Evolutionary conservation across 495 filamentous ascomycete genomes (phyloP), one percentile per base, ranked within the genome.

Genomic region (Margaritispora aquatica): DNA sequence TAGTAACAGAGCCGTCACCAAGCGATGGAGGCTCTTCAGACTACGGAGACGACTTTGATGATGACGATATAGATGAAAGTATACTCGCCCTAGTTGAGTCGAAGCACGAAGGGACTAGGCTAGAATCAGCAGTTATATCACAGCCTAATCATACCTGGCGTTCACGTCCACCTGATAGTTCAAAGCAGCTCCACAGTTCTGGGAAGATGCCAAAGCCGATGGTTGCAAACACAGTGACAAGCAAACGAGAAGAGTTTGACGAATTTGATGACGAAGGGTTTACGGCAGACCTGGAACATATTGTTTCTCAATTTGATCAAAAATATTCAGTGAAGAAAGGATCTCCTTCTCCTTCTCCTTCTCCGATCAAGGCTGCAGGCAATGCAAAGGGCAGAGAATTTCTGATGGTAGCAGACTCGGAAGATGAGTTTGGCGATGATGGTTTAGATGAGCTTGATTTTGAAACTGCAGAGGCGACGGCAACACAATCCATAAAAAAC

Each of bases 381-480:
- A 36, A 24, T 15, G 38, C 46, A 59, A 44, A n/a, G 29, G 23
- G 7, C 27, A n/a, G 29, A 26, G 38, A 50, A 22, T 8, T 4
- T 2, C 19, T 49, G 9, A 23, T 24, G 7, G 31, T 55, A 21
- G 36, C 34, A 49, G 65, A 63, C 29, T 66, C 65, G 5, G 67
- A 68, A 26, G 67, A 69, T 55, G 66, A 66, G 60, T 80, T 73
- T 63, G 85, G 81, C 31, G 84, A 81, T 69, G 83, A 80, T 70
- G 87, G 86, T 68, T 84, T 83, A 36, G 84, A 84, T 66, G 87
- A 89, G 57, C 79, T 82, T 62, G 88, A 92, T 66, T 83, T 84
- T 57, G 84, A 86, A 48, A 83, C 77, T 15, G 77, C 79, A 51
- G 85, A 85, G 61, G 74, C 78, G 62, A 72, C 77, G 59, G 79